Evolutionary conservation across 306 rosid species (phyloP), one percentile per base, ranked within the genome.

Genomic region (Inga oerstediana): DNA sequence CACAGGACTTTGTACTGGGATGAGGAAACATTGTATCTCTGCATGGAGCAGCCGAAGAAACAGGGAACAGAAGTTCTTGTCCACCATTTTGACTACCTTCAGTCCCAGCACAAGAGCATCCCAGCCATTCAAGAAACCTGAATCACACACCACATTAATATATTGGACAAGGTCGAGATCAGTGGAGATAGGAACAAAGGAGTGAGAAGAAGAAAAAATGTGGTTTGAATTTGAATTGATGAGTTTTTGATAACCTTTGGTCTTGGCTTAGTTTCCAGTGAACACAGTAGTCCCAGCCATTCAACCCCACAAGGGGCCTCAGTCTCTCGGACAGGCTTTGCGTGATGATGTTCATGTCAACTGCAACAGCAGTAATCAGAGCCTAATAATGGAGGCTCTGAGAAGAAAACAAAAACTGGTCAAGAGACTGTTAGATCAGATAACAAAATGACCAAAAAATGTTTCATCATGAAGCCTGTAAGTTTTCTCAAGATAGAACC

Each of bases 281-380:
- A 72, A 92, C 92, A 87, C 97, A 92, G n/a, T 89, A 92, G 79
- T 97, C 94, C 97, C 98, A 94, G 64, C 95, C 94, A 51, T 90
- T 86, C 74, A 84, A 85, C 80, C 95, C 93, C 76, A 94, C 97
- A 15, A 92, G 89, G 22, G 92, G 91, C 81, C 97, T 94, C 52
- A 94, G 89, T 86, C 94, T 94, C 78, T 94, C 95, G 65, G 84
- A 77, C 76, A 87, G 79, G 83, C 82, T 89, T 75, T 87, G 94
- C 91, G 89, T 86, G 64, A 84, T 81, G 72, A 87, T 83, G 75
- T 78, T 89, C 92, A 80, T 88, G 72, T 84, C 88, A 69, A 89
- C 93, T 88, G 89, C 83, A 12, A 44, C 46, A 20, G 7, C 5
- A 44, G 7, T 39, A 72, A 68, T 61, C 43, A 59, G 69, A 78